These are phyloP conservation scores for Cytospora piceae DNA, from an alignment of 2,329 filamentous ascomycete genomes.

Conservation along the genomic window DNA sequence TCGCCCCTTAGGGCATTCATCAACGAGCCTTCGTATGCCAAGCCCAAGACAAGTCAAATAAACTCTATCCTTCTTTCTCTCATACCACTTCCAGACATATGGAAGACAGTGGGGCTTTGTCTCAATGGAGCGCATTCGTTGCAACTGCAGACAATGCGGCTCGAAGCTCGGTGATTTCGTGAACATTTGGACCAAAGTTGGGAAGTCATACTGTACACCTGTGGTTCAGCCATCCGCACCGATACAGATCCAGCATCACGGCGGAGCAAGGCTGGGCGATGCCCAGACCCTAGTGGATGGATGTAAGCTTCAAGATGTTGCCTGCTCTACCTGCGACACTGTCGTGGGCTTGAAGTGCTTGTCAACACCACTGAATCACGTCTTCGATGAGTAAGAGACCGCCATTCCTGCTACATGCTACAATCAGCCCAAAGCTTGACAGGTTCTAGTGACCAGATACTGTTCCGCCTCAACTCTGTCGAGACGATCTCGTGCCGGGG, in stretches of 20 bases:
- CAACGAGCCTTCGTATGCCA: too few relatives aligned
- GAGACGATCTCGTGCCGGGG: constrained; percentile 13
- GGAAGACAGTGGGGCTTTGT: background rate
- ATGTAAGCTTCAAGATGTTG: constrained; percentile 44
- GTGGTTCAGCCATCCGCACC: constrained; percentile 35
- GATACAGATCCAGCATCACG: constrained; percentile 25
- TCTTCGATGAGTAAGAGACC: constrained; percentile 42
- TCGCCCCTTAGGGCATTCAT: too few relatives aligned
- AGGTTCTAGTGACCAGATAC: constrained; percentile 41
- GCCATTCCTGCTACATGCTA: background rate
- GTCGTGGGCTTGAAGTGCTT: constrained; percentile 43
- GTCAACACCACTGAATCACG: constrained; percentile 42
- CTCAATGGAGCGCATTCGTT: constrained; percentile 43
- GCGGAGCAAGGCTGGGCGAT: background rate
- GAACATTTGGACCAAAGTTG: constrained; percentile 47
- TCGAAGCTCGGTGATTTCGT: constrained; percentile 38
- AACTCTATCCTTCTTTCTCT: too few relatives aligned
- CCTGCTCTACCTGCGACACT: constrained; percentile 39
- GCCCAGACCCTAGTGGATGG: constrained; percentile 42
- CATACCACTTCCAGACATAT: too few relatives aligned
- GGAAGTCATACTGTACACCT: constrained; percentile 46
- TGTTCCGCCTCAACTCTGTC: constrained; percentile 41
- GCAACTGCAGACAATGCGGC: constrained; percentile 43
- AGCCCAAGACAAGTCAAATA: too few relatives aligned
- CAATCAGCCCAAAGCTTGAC: constrained; percentile 3